These are phyloP conservation scores for Xylaria sp. DNA, from an alignment of 2,329 filamentous ascomycete genomes.

Conservation along the genomic window DNA sequence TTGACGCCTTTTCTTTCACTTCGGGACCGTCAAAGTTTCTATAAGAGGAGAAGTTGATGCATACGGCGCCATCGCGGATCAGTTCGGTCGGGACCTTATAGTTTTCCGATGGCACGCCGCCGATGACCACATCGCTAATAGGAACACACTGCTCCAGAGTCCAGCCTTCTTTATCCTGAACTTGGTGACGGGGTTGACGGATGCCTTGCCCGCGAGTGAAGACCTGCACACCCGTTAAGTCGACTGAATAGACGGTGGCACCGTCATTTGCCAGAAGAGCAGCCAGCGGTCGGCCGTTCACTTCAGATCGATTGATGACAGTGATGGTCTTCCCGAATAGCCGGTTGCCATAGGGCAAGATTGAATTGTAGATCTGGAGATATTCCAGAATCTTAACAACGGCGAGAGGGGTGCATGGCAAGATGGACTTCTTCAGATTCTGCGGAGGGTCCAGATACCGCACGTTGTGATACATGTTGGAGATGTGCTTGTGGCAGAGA, in stretches of 20 bases:
- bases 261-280: slow-evolving; percentile 96
- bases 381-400: slow-evolving; percentile 98
- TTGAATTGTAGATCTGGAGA: slow-evolving; percentile 94
- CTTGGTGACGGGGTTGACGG: slow-evolving; percentile 85
- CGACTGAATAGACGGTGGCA: slow-evolving; percentile 93
- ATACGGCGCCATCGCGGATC: slow-evolving; percentile 91
- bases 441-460: slow-evolving; percentile 86
- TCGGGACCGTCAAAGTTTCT: slow-evolving; percentile 89
- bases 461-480: slow-evolving; percentile 99
- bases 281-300: slow-evolving; percentile 91
- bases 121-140: slow-evolving; percentile 92
- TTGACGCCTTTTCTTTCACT: slow-evolving; percentile 94
- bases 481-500: slow-evolving; percentile 90
- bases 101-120: slow-evolving; percentile 85
- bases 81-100: slow-evolving; percentile 91
- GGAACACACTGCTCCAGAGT: slow-evolving; percentile 83
- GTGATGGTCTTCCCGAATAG: slow-evolving; percentile 94
- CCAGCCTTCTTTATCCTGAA: slow-evolving; percentile 84
- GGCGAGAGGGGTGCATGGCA: slow-evolving; percentile 95
- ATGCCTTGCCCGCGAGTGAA: slow-evolving; percentile 92
- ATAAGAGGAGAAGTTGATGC: slow-evolving; percentile 97
- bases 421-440: slow-evolving; percentile 86
- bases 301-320: slow-evolving; percentile 95
- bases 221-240: slow-evolving; percentile 89
- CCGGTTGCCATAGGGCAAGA: slow-evolving; percentile 91